These are phyloP conservation scores for Raddia guianensis DNA, from an alignment of 176 grass and related monocot genomes.

Conservation along the genomic window DNA sequence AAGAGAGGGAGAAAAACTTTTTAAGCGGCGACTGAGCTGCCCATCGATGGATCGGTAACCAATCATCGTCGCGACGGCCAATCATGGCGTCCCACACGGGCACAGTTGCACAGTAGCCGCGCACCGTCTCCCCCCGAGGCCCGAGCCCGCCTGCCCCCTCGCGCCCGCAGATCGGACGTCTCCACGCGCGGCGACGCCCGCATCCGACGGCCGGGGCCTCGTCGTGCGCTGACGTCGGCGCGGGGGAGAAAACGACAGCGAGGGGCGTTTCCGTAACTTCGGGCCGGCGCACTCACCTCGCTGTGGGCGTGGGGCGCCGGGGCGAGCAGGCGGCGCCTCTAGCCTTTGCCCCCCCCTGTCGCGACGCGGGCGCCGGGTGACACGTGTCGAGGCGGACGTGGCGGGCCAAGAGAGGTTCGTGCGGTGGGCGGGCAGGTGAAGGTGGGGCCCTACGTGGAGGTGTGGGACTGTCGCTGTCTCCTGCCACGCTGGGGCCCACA, in stretches of 20 bases:
- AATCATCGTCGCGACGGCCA: neutral
- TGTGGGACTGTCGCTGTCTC: conserved; percentile 11
- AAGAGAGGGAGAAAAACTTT: too few species aligned
- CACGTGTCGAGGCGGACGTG: conserved; percentile 39
- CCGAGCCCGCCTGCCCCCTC: too few species aligned
- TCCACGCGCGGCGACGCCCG: accelerated
- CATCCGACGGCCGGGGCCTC: conserved; percentile 26
- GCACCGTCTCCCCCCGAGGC: too few species aligned
- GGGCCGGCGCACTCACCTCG: neutral
- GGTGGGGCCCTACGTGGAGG: neutral
- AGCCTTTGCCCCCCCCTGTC: conserved; percentile 30
- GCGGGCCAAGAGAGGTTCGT: neutral
- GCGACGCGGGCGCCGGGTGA: conserved; percentile 25
- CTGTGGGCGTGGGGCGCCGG: neutral
- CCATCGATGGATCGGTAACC: neutral
- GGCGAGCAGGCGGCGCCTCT: neutral
- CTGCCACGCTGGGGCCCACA: neutral
- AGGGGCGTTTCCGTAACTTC: conserved; percentile 41
- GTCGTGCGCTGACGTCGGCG: neutral
- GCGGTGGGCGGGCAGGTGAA: conserved; percentile 44
- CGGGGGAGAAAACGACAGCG: conserved; percentile 38
- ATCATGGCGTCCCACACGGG: neutral
- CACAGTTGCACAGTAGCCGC: too few species aligned
- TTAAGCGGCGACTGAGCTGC: neutral
- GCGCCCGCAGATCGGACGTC: neutral